Evolutionary conservation across 2,329 filamentous ascomycete genomes (phyloP).

Genomic region (Cytospora schulzeri): DNA sequence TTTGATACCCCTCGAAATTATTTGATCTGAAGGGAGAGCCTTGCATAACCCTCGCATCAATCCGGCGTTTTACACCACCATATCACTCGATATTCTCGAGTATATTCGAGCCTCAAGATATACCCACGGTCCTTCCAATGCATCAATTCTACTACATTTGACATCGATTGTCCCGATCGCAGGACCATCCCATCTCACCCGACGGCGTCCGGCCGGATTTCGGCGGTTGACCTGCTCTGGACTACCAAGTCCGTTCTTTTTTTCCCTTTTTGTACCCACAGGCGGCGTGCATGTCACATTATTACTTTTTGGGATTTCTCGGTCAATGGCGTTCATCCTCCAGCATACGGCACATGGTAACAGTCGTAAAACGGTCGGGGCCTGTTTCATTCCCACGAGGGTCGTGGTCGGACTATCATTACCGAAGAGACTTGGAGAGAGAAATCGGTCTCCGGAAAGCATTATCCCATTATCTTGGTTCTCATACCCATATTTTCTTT

Average conservation of each 20-base stretch:
- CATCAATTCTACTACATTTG: background rate
- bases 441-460: background rate
- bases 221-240: background rate
- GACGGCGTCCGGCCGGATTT: background rate
- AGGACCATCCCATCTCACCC: background rate
- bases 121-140: background rate
- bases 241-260: background rate
- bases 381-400: background rate
- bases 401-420: background rate
- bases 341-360: slow-evolving; percentile 7
- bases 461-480: background rate
- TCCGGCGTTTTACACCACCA: slow-evolving; percentile 15
- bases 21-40: background rate
- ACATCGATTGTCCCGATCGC: too few relatives aligned
- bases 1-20: background rate
- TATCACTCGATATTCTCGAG: background rate
- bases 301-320: background rate
- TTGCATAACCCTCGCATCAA: slow-evolving; percentile 17
- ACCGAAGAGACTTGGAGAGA: background rate
- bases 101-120: background rate
- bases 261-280: background rate
- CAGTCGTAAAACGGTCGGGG: background rate
- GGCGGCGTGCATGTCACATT: background rate
- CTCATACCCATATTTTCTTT: background rate
- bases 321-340: background rate